A percentile compares a stretch with the other conserved stretches of the same genome.
These are phyloP conservation scores for Picea glauca DNA, from an alignment of 75 land plant species.

Conservation along the genomic window DNA sequence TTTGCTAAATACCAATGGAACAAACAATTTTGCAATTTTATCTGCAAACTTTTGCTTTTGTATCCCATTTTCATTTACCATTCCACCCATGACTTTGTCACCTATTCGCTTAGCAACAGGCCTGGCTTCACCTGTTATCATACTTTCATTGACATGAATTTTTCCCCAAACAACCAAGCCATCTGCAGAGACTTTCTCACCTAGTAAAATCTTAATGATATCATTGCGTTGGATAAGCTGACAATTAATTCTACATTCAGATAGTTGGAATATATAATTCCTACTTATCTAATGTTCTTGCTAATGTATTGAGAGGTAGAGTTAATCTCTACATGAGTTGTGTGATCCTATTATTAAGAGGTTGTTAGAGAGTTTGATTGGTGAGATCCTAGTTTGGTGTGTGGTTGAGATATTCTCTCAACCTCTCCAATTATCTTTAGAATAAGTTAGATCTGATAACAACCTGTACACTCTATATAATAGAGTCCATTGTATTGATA, in stretches of 20 bases:
- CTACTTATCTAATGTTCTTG: no score
- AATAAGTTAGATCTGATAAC: no score
- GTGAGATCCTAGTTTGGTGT: no score
- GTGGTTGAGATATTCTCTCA: no score
- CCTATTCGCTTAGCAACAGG: conserved; percentile 73
- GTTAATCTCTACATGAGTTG: no score
- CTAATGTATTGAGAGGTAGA: no score
- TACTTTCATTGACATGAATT: conserved; percentile 92
- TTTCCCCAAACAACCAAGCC: conserved; percentile 85
- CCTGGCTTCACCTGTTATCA: conserved; percentile 15
- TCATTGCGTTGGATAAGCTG: conserved; percentile 84
- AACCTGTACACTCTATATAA: no score
- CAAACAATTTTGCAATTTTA: conserved; percentile 83
- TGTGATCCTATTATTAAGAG: no score
- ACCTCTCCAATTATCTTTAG: no score
- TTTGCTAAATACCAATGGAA: conserved; percentile 55
- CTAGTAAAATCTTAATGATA: neutral
- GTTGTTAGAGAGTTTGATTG: no score
- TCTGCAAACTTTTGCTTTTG: conserved; percentile 85
- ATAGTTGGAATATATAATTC: no score
- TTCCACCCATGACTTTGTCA: conserved; percentile 93
- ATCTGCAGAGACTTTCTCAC: conserved; percentile 30
- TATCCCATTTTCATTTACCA: conserved; percentile 89
- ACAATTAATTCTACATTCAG: conserved; percentile 67
- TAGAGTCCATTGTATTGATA: no score